A percentile compares a stretch with the other conserved stretches of the same genome.
These are phyloP conservation scores for Chalaropsis ovoidea DNA, from an alignment of 2,329 filamentous ascomycete genomes.

Conservation along the genomic window DNA sequence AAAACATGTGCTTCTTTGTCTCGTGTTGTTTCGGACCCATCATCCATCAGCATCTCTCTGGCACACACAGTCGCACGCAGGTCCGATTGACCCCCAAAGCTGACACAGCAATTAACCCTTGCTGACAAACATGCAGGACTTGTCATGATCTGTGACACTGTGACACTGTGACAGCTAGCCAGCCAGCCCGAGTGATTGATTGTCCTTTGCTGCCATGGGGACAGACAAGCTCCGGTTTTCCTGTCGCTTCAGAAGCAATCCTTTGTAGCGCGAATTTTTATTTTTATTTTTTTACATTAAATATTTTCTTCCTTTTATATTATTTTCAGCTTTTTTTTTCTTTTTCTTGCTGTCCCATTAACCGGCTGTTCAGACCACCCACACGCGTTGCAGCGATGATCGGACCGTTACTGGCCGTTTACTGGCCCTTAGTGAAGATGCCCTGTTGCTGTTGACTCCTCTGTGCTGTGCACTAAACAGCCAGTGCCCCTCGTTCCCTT, in stretches of 20 bases:
- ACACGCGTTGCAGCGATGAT: background rate
- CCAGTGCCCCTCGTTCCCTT: background rate
- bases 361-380: no score
- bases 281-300: no score
- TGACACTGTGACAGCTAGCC: no score
- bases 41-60: background rate
- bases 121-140: background rate
- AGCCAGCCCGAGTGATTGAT: no score
- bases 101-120: background rate
- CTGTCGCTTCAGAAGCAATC: background rate
- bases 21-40: background rate
- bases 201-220: no score
- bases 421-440: background rate
- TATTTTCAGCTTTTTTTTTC: no score
- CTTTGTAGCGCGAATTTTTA: no score
- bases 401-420: background rate
- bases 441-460: no score
- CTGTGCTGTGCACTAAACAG: background rate
- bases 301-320: no score
- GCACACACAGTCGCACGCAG: background rate
- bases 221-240: conserved; percentile 1
- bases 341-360: background rate
- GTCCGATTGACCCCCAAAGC: background rate
- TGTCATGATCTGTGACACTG: no score
- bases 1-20: background rate